Evolutionary conservation across 1,284 basidiomycete genomes (phyloP).

Genomic region (Gyrodon tennesseensis): DNA sequence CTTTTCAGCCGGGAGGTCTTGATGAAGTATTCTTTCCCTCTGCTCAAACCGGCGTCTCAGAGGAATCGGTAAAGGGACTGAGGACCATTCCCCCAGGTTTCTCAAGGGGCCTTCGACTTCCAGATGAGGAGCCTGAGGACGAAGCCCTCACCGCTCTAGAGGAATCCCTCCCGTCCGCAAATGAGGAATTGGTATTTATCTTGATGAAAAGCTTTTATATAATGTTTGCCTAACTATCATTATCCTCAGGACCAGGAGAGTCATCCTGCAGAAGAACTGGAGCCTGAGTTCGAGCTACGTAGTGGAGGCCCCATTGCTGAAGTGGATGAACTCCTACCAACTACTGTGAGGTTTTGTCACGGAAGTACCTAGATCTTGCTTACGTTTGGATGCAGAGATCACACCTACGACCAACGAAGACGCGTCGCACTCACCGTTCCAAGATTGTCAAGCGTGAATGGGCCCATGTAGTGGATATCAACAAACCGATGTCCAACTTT

Average conservation of each 20-base stretch:
- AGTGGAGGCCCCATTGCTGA: conserved; percentile 46
- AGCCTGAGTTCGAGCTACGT: conserved; percentile 29
- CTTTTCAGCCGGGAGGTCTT: conserved; percentile 90
- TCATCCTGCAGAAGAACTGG: conserved; percentile 26
- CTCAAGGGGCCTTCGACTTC: conserved; percentile 64
- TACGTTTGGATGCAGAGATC: conserved; percentile 48
- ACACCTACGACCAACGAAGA: conserved; percentile 57
- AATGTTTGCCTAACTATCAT: conserved; percentile 8
- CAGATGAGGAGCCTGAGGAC: conserved; percentile 56
- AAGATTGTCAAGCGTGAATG: conserved; percentile 84
- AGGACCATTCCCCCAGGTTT: conserved; percentile 65
- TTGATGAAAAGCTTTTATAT: not conserved
- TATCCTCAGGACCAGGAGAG: conserved; percentile 28
- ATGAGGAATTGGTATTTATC: conserved; percentile 27
- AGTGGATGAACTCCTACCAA: conserved; percentile 81
- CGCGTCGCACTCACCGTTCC: conserved; percentile 47
- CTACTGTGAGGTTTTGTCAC: conserved; percentile 58
- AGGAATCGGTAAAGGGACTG: conserved; percentile 50
- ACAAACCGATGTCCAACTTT: conserved; percentile 87
- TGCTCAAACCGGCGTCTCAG: conserved; percentile 42
- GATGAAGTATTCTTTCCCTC: conserved; percentile 56
- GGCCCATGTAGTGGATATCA: conserved; percentile 97
- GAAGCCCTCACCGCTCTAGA: conserved; percentile 49
- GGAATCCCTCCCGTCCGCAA: conserved; percentile 25
- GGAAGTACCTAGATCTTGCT: conserved; percentile 18